Evolutionary conservation across 2,329 filamentous ascomycete species (phyloP), one percentile per base, ranked within the genome.

Genomic region (Fusarium xylarioides): DNA sequence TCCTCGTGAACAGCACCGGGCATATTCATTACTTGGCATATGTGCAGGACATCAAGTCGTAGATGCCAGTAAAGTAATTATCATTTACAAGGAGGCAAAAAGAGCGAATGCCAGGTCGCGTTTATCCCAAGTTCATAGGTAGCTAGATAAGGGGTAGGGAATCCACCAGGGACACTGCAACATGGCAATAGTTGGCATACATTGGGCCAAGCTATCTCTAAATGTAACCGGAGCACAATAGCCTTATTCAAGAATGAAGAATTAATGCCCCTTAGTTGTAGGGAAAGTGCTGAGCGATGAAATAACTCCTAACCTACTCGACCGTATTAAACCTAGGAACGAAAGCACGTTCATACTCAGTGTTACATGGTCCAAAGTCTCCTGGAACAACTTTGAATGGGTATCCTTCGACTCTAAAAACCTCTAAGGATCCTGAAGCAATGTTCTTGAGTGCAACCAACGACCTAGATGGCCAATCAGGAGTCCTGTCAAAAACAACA

Each of bases 401-500:
- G 15, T 57, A 66, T 11, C 55, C 32, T 19, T 70, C 30, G 9
- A 70, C 28, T 46, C 68, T 56, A 15, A 70, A 57, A 11, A 54
- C 46, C 55, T 66, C 46, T 7, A 70, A 21, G 18, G 66, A 53
- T 15, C 30, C n/a, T 7, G 55, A 37, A 11, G 49, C 60, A 37
- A 65, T 53, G 18, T 66, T 53, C 50, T 66, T 66, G 10, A 65
- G 30, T 7, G 55, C 40, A 26, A 66, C n/a, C n/a, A 69, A 35
- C 9, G 54, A 28, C 44, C 42, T 57, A 10, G 32, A 66, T 14
- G 60, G 68, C n/a, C 34, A n/a, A 5, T 42, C 26, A 35, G 65
- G 32, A n/a, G 49, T 30, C 11, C 30, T 26, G 50, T 53, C 40
- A n/a, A 55, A 44, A 28, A 61, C 43, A 26, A 69, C 40, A 44